Conservation (phyloP, 805 yeast genomes). For the Saccharomyces cerevisiae region DNA sequence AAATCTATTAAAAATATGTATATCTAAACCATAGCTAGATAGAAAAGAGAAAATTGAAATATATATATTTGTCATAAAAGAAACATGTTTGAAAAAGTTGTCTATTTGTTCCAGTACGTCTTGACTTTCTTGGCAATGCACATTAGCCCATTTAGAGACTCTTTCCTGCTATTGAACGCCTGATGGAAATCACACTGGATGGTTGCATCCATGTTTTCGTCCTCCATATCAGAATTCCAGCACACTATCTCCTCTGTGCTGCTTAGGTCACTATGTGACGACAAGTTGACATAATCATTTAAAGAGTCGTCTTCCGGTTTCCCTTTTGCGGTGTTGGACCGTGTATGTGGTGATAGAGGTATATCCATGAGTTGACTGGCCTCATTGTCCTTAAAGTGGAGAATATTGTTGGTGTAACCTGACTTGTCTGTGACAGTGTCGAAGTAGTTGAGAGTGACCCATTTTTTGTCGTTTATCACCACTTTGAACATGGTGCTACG, state of each 20-base stretch:
- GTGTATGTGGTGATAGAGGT: background rate
- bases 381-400: conserved; percentile 13
- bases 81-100: background rate
- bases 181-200: conserved; percentile 9
- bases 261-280: conserved; percentile 25
- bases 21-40: background rate
- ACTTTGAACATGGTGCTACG: conserved; percentile 16
- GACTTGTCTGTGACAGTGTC: conserved; percentile 17
- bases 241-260: conserved; percentile 22
- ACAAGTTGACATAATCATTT: conserved; percentile 21
- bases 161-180: conserved; percentile 7
- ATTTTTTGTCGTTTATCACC: conserved; percentile 18
- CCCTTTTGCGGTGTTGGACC: background rate
- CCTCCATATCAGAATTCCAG: conserved; percentile 4
- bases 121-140: conserved; percentile 17
- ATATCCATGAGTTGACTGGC: background rate
- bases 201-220: conserved; percentile 9
- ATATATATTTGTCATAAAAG: background rate
- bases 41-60: background rate
- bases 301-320: background rate
- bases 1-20: background rate
- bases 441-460: conserved; percentile 22
- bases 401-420: conserved; percentile 21
- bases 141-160: conserved; percentile 12
- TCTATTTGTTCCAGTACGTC: conserved; percentile 18